These are phyloP conservation scores for Pseudonitzschia multiseries DNA, from an alignment of 108 stramenopile species.

Conservation along the genomic window DNA sequence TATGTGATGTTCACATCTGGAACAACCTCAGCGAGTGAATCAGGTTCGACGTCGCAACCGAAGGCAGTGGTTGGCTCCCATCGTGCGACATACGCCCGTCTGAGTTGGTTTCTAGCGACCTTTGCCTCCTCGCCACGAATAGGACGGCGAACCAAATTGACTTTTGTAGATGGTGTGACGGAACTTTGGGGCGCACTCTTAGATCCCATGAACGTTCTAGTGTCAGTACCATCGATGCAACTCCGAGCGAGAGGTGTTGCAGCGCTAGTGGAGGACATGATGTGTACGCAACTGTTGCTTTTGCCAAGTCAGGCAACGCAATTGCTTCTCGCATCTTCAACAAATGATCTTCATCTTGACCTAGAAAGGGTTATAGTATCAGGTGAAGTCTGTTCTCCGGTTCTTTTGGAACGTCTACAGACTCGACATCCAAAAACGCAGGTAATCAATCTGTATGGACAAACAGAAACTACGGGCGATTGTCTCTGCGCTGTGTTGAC, in stretches of 20 bases:
- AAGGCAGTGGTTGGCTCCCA: conserved; percentile 34
- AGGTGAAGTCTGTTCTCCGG: conserved; percentile 32
- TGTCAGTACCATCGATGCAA: conserved; percentile 13
- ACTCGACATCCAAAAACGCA: neutral
- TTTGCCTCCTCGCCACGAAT: conserved; percentile 22
- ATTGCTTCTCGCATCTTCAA: conserved; percentile 24
- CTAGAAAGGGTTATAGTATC: conserved; percentile 41
- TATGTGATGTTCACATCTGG: conserved; percentile 42
- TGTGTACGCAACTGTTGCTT: conserved; percentile 26
- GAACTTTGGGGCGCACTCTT: conserved; percentile 38
- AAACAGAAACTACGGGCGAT: conserved; percentile 49
- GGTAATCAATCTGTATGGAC: conserved; percentile 47
- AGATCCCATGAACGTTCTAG: conserved; percentile 20
- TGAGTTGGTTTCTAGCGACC: conserved; percentile 29
- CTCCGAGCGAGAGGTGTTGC: conserved; percentile 4
- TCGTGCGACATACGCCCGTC: conserved; percentile 19
- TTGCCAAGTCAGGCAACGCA: conserved; percentile 42
- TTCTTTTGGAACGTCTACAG: conserved; percentile 12
- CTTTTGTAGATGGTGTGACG: conserved; percentile 50
- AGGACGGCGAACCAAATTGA: conserved; percentile 33
- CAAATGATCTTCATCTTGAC: neutral
- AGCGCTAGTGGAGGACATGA: conserved; percentile 6
- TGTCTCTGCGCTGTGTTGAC: conserved; percentile 34
- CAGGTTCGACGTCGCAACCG: conserved; percentile 5
- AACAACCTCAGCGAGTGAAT: conserved; percentile 6